Base-by-base conservation (phyloP, 805 yeast species). In the Ogataea ganodermae region DNA sequence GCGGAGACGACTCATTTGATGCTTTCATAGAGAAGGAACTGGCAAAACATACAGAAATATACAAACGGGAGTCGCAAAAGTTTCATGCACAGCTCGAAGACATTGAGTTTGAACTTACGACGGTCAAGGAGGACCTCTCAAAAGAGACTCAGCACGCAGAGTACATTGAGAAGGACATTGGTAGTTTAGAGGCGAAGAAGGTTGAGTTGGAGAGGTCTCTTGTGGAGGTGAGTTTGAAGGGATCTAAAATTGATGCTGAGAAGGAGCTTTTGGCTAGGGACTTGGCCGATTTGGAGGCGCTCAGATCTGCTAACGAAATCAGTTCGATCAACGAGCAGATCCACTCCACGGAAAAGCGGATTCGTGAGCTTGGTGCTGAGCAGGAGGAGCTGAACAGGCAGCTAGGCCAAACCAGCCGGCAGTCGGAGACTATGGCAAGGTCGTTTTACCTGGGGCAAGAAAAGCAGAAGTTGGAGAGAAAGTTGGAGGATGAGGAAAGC, bases 391-490 rank as follows among this genome's bases (percentile, higher is more conserved):
- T 82, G 13, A 76, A 77, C 46, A 72, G 72, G 14, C 74, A 79
- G 17, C 69, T 87, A 12, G 59, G 78, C 4, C 65, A 69, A 13
- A 73, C 78, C 3, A 83, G 79, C 55, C 74, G 76, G 55, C 84
- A 80, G 57, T 71, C 86, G 0, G 90, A 83, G 41, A 56, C 74
- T 2, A 70, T 78, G 50, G 84, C 89, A 0, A 80, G 78, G 51
- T 57, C 81, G 3, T 69, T 74, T 0, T 57, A 57, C 35, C 35
- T 62, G 22, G 47, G 48, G n/a, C 37, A 46, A 18, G 50, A 2
- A 43, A 50, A 26, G 48, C 52, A 22, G 30, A 45, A 10, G 37
- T 21, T 47, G 17, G 16, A 37, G 18, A 23, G 16, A 2, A 31
- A 40, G 1, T 27, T 51, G 39, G 36, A 40, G 3, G 14, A 24